Evolutionary conservation across 2,329 filamentous ascomycete species (phyloP).

Genomic region (Geosmithia putterillii): DNA sequence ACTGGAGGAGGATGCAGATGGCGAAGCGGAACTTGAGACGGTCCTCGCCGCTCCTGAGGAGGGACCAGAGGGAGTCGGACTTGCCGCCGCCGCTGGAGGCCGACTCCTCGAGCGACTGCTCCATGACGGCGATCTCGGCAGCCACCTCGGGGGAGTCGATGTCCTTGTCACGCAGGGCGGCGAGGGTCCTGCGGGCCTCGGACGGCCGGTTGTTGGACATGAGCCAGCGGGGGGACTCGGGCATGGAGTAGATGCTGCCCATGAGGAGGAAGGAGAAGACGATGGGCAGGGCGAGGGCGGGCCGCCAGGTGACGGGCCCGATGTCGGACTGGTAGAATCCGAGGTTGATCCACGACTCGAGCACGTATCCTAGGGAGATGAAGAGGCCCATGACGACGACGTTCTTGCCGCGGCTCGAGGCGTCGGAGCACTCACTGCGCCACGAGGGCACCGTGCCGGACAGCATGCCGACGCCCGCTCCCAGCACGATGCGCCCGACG

Average conservation of each 20-base stretch:
- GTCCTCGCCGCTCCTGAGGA: slow-evolving; percentile 35
- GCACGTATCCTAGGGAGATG: not conserved
- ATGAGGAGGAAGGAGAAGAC: slow-evolving; percentile 32
- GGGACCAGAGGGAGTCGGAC: slow-evolving; percentile 12
- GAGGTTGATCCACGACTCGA: slow-evolving; percentile 25
- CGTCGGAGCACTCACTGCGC: not conserved
- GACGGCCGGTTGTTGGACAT: slow-evolving; percentile 17
- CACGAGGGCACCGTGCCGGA: not conserved
- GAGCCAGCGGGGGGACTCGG: slow-evolving; percentile 23
- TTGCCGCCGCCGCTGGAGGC: slow-evolving; percentile 20
- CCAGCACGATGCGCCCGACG: not conserved
- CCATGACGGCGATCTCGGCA: slow-evolving; percentile 32
- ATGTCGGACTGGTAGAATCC: slow-evolving; percentile 22
- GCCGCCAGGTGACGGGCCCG: slow-evolving; percentile 33
- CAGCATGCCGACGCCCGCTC: not conserved
- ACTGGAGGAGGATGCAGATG: slow-evolving; percentile 17
- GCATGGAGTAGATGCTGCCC: slow-evolving; percentile 18
- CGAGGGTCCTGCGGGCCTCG: slow-evolving; percentile 18
- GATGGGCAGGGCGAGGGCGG: slow-evolving; percentile 44
- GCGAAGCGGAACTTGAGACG: slow-evolving; percentile 32
- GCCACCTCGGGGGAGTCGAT: slow-evolving; percentile 21
- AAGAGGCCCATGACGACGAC: not conserved
- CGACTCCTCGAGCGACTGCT: slow-evolving; percentile 32
- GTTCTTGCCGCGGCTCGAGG: not conserved
- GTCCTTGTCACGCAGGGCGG: slow-evolving; percentile 23